These are phyloP conservation scores for Ustilago tritici DNA, from an alignment of 1,284 basidiomycete genomes.

Conservation along the genomic window DNA sequence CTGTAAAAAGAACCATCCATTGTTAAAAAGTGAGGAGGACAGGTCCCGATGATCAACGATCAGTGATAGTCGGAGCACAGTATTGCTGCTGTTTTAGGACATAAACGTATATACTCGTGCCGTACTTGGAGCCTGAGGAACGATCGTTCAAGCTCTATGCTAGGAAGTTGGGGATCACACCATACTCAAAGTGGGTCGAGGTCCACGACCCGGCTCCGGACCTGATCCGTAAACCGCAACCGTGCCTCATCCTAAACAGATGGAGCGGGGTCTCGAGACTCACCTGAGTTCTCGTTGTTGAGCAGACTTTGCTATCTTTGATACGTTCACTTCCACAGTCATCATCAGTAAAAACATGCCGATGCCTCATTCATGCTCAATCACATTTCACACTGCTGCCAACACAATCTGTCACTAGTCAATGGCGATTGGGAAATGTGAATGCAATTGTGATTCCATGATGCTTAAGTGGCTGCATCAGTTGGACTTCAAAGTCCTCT, in stretches of 20 bases:
- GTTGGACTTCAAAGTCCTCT: conserved; percentile 68
- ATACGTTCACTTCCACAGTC: background rate
- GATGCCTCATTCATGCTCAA: background rate
- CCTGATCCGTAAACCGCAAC: background rate
- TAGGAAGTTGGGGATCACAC: conserved; percentile 14
- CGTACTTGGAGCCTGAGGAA: conserved; percentile 33
- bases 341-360: no score
- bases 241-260: background rate
- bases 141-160: conserved; percentile 23
- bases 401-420: background rate
- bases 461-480: conserved; percentile 7
- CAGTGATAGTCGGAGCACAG: no score
- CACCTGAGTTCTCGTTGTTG: background rate
- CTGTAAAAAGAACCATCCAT: no score
- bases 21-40: no score
- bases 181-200: background rate
- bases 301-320: background rate
- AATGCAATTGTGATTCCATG: background rate
- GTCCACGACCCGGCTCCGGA: background rate
- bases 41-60: no score
- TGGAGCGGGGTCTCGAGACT: background rate
- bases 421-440: background rate
- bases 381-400: background rate
- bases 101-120: conserved; percentile 2
- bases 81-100: no score